Base-by-base conservation (phyloP, 768 basidiomycete genomes). In the Sarcomyxa edulis region DNA sequence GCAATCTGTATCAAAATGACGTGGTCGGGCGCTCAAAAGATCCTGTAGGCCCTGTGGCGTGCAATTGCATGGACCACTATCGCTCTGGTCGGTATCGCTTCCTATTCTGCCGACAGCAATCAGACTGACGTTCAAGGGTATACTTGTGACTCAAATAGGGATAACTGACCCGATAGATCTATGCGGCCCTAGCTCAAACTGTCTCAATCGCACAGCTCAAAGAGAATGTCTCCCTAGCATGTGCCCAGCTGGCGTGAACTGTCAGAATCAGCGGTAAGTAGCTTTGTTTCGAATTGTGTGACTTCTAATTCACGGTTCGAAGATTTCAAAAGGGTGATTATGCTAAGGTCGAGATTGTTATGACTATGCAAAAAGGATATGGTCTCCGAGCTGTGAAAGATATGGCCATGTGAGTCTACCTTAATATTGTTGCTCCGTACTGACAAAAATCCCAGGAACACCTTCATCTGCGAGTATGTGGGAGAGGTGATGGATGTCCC, bases 401-500 rank as follows among this genome's bases (percentile, higher is more conserved):
- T 58, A 54, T 90, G 44, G 60, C 63, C 27, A 84, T 71, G 86
- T 89, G 51, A 47, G 81, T 66, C 19, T 26, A 37, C 22, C 25
- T 19, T 20, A 27, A n/a, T n/a, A n/a, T n/a, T n/a, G n/a, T n/a
- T n/a, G n/a, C n/a, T n/a, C n/a, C n/a, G n/a, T n/a, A n/a, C n/a
- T n/a, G n/a, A n/a, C n/a, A n/a, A n/a, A n/a, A 29, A 7, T 31
- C 30, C 9, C 57, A 97, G 94, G 50, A 94, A 97, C 55, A 49
- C 75, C 0, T 92, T 99, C 62, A 86, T 99, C 40, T 98, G 97
- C 56, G 96, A 99, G 60, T 98, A 99, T 56, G 81, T 98, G 23
- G 96, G 96, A 22, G 96, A 99, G 46, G 92, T 99, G 14, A 88
- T 99, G n/a, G n/a, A n/a, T n/a, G n/a, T n/a, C n/a, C n/a, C n/a